These are phyloP conservation scores for Colletotrichum higginsianum DNA, from an alignment of 2,329 filamentous ascomycete species.

Conservation along the genomic window DNA sequence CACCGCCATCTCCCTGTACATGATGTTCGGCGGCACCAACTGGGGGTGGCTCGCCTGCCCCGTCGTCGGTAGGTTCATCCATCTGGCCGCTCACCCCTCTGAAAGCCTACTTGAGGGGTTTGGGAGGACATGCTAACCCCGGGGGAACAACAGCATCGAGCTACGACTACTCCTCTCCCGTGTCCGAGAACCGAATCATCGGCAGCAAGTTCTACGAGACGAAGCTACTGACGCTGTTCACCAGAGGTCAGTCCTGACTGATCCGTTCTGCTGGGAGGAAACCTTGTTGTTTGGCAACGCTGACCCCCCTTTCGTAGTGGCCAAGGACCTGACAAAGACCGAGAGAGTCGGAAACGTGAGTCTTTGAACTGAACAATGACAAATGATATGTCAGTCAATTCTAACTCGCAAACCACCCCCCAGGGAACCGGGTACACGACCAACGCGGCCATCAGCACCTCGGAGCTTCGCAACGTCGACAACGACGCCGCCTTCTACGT, in stretches of 20 bases:
- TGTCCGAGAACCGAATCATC: constrained; percentile 71
- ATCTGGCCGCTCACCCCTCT: too few relatives aligned
- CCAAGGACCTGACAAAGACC: constrained; percentile 69
- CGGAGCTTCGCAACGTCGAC: constrained; percentile 71
- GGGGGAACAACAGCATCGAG: constrained; percentile 59
- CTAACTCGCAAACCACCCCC: constrained; percentile 34
- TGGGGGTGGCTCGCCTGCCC: constrained; percentile 73
- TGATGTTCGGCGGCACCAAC: constrained; percentile 76
- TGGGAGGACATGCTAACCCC: not conserved
- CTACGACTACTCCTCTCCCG: constrained; percentile 76
- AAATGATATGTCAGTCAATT: not conserved
- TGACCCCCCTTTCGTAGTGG: constrained; percentile 50
- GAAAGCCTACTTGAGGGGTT: too few relatives aligned
- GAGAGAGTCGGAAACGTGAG: constrained; percentile 58
- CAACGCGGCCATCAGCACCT: constrained; percentile 66
- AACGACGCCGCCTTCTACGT: constrained; percentile 73
- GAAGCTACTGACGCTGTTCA: constrained; percentile 73
- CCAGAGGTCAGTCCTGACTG: constrained; percentile 51
- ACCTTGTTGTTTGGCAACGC: not conserved
- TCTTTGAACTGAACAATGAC: not conserved
- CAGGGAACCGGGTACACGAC: constrained; percentile 66
- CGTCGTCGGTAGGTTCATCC: constrained; percentile 55
- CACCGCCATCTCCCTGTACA: constrained; percentile 74
- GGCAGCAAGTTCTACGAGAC: constrained; percentile 75
- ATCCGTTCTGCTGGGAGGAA: too few relatives aligned